Percentiles rank a stretch among this genome's conserved stretches.
Conservation (phyloP, 73 alveolate species). For the Paramecium tetraurelia region DNA sequence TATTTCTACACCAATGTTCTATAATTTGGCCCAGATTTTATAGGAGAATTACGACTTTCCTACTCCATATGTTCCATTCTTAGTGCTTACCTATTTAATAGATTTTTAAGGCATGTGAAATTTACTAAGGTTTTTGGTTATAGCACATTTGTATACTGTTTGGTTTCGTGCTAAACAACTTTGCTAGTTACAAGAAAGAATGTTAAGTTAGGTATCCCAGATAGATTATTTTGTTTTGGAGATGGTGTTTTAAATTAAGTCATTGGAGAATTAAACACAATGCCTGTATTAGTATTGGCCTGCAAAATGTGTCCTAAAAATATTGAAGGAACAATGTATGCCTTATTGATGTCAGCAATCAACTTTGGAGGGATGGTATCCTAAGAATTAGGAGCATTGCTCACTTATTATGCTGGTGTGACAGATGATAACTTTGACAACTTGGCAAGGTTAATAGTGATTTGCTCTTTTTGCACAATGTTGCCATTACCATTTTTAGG, state of each 20-base stretch:
- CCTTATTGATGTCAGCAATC: slow-evolving; percentile 75
- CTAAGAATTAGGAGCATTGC: slow-evolving; percentile 74
- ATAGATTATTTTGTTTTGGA: slow-evolving; percentile 53
- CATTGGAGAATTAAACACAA: slow-evolving; percentile 71
- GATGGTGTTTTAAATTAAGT: slow-evolving; percentile 57
- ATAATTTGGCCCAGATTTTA: slow-evolving; percentile 50
- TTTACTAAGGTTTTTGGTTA: slow-evolving; percentile 51
- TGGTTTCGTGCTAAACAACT: slow-evolving; percentile 43
- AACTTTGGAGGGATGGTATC: slow-evolving; percentile 79
- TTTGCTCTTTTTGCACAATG: slow-evolving; percentile 48
- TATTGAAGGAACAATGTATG: slow-evolving; percentile 87
- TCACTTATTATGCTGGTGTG: slow-evolving; percentile 68
- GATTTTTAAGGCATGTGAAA: slow-evolving; percentile 28
- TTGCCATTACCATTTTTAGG: slow-evolving; percentile 13
- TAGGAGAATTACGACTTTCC: slow-evolving; percentile 44
- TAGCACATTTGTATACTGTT: slow-evolving; percentile 30
- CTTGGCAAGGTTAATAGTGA: slow-evolving; percentile 68
- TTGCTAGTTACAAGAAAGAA: slow-evolving; percentile 54
- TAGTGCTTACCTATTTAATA: slow-evolving; percentile 27
- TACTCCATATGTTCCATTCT: slow-evolving; percentile 47
- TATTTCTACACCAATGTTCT: slow-evolving; percentile 52
- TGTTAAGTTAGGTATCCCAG: slow-evolving; percentile 63
- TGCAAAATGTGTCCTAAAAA: slow-evolving; percentile 81
- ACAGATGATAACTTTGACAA: slow-evolving; percentile 68
- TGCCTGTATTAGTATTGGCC: slow-evolving; percentile 85